Conservation (phyloP, 2,329 filamentous ascomycete genomes). For the Colletotrichum gigasporum region DNA sequence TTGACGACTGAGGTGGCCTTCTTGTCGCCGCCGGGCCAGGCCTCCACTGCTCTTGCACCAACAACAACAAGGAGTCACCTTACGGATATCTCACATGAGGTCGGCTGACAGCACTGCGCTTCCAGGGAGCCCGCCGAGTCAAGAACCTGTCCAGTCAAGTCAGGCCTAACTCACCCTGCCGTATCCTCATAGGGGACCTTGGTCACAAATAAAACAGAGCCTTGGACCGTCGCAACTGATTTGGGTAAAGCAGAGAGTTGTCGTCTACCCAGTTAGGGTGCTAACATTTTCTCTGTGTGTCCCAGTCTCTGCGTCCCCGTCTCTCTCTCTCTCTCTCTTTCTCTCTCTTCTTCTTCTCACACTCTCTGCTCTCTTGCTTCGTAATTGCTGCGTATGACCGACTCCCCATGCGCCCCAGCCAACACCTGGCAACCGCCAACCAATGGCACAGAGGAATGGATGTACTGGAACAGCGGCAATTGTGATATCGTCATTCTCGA, state of each 20-base stretch:
- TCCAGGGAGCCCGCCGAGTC: slow-evolving; percentile 1
- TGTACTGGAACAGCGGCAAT: background rate
- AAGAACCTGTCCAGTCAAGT: background rate
- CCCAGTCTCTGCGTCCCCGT: no score
- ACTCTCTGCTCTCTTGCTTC: no score
- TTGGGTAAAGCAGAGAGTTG: background rate
- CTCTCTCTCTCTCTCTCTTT: slow-evolving; percentile 3
- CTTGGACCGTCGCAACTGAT: background rate
- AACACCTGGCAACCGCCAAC: slow-evolving; percentile 17
- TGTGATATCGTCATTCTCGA: background rate
- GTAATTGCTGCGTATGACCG: no score
- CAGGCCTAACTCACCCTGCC: no score
- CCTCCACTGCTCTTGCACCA: slow-evolving; percentile 8
- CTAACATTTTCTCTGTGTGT: no score
- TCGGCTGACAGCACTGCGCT: slow-evolving; percentile 3
- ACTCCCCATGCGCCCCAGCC: slow-evolving; percentile 13
- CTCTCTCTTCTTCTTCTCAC: no score
- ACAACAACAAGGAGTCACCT: slow-evolving; percentile 12
- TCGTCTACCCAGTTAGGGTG: no score
- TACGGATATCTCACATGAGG: background rate
- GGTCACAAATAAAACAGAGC: no score
- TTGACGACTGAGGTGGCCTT: background rate
- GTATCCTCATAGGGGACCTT: no score
- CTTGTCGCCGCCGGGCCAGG: background rate
- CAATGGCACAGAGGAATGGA: slow-evolving; percentile 3